These are phyloP conservation scores for Panaeolus papilionaceus DNA, from an alignment of 768 basidiomycete genomes.

Conservation along the genomic window DNA sequence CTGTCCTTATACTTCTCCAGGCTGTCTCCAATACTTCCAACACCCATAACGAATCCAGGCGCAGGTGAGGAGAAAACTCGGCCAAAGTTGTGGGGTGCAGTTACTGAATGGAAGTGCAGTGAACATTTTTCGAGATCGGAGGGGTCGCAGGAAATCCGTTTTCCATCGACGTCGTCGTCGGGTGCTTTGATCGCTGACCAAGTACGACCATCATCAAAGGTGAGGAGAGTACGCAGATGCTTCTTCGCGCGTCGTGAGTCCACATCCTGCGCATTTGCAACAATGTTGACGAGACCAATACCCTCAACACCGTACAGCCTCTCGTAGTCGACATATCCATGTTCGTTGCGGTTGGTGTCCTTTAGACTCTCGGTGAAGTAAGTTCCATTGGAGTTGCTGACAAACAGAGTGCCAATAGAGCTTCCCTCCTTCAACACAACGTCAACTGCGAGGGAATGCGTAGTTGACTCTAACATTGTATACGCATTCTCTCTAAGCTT, in stretches of 20 bases:
- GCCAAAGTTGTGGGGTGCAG: slow-evolving; percentile 91
- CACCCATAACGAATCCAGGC: slow-evolving; percentile 96
- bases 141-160: slow-evolving; percentile 67
- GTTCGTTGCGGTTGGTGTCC: slow-evolving; percentile 90
- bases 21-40: slow-evolving; percentile 80
- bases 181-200: slow-evolving; percentile 77
- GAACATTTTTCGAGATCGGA: slow-evolving; percentile 68
- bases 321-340: slow-evolving; percentile 95
- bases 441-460: slow-evolving; percentile 93
- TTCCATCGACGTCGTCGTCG: slow-evolving; percentile 60
- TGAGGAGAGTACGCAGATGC: slow-evolving; percentile 78
- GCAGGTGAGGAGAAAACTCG: slow-evolving; percentile 95
- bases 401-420: slow-evolving; percentile 88
- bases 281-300: slow-evolving; percentile 89
- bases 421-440: slow-evolving; percentile 77
- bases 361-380: slow-evolving; percentile 91
- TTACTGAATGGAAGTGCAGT: slow-evolving; percentile 93
- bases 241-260: slow-evolving; percentile 75
- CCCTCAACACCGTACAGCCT: slow-evolving; percentile 86
- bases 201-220: slow-evolving; percentile 89
- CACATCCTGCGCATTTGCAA: slow-evolving; percentile 84
- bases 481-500: slow-evolving; percentile 90
- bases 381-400: slow-evolving; percentile 95
- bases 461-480: slow-evolving; percentile 93
- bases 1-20: slow-evolving; percentile 81